Conservation (phyloP, 2,329 filamentous ascomycete genomes). For the Ceratocystis cacaofunesta region DNA sequence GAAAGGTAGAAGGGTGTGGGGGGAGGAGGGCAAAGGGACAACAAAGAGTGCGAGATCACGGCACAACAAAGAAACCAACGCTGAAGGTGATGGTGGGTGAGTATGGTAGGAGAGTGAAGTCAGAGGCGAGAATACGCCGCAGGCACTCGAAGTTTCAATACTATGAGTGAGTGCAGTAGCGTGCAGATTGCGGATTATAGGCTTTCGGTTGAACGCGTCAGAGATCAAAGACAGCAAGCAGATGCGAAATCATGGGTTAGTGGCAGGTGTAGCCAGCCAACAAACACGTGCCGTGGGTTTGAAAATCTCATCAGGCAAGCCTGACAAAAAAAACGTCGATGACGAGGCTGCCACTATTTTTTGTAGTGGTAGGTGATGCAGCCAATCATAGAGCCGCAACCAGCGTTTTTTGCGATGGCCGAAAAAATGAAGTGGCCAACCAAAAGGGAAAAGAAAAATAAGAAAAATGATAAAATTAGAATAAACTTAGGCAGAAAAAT, state of each 20-base stretch:
- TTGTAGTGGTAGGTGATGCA: not conserved
- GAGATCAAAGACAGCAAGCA: not conserved
- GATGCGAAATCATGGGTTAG: not conserved
- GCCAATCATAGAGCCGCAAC: not conserved
- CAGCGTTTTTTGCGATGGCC: not conserved
- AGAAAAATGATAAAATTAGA: not conserved
- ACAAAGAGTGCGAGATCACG: not conserved
- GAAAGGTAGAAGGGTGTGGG: not conserved
- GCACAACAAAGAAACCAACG: too few relatives aligned
- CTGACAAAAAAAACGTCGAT: not conserved
- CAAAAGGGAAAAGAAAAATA: not conserved
- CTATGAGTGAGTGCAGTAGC: not conserved
- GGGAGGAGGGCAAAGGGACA: not conserved
- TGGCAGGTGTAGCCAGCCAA: not conserved
- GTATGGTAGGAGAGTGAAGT: too few relatives aligned
- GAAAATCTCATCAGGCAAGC: not conserved
- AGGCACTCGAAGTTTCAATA: not conserved
- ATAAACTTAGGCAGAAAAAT: not conserved
- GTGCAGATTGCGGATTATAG: not conserved
- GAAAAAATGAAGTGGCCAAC: not conserved
- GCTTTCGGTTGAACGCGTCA: not conserved
- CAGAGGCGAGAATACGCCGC: too few relatives aligned
- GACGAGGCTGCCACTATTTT: constrained; percentile 3
- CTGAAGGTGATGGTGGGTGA: too few relatives aligned
- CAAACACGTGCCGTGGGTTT: not conserved